Percentiles rank a stretch among this genome's conserved stretches.
Conservation (phyloP, 2,329 filamentous ascomycete species). For the Penicillium sp. region DNA sequence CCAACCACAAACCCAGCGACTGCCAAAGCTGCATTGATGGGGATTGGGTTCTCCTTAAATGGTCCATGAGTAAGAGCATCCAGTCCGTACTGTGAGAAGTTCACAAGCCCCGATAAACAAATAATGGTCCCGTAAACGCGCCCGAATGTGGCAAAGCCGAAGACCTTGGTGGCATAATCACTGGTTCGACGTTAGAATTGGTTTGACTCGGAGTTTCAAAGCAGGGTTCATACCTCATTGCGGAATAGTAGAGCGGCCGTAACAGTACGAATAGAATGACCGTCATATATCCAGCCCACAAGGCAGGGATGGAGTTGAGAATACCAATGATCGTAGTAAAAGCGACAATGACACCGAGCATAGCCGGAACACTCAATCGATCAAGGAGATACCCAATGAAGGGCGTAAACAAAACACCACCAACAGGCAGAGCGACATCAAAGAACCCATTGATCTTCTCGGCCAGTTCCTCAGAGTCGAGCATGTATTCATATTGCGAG, state of each 20-base stretch:
- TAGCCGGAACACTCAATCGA: conserved; percentile 68
- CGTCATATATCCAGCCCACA: conserved; percentile 67
- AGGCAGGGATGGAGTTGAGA: conserved; percentile 68
- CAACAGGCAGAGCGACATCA: conserved; percentile 75
- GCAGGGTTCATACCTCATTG: conserved; percentile 60
- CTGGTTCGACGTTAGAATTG: conserved; percentile 29
- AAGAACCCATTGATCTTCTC: conserved; percentile 77
- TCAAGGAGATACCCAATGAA: conserved; percentile 82
- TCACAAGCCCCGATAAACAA: conserved; percentile 76
- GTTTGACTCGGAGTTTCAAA: background rate
- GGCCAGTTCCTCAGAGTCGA: conserved; percentile 61
- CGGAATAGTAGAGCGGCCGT: conserved; percentile 85
- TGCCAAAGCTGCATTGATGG: conserved; percentile 71
- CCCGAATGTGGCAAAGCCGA: conserved; percentile 87
- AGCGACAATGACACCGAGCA: conserved; percentile 67
- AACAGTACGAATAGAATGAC: conserved; percentile 81
- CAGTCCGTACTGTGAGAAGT: conserved; percentile 76
- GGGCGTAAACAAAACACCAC: conserved; percentile 76
- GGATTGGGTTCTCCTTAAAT: conserved; percentile 71
- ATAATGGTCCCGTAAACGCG: conserved; percentile 90
- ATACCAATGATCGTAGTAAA: conserved; percentile 73
- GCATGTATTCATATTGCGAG: conserved; percentile 75
- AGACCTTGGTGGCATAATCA: conserved; percentile 88
- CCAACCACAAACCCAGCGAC: conserved; percentile 64
- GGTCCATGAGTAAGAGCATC: conserved; percentile 73